These are phyloP conservation scores for Polytrichum commune DNA, from an alignment of 225 moss, liverwort and hornwort genomes.

Conservation along the genomic window DNA sequence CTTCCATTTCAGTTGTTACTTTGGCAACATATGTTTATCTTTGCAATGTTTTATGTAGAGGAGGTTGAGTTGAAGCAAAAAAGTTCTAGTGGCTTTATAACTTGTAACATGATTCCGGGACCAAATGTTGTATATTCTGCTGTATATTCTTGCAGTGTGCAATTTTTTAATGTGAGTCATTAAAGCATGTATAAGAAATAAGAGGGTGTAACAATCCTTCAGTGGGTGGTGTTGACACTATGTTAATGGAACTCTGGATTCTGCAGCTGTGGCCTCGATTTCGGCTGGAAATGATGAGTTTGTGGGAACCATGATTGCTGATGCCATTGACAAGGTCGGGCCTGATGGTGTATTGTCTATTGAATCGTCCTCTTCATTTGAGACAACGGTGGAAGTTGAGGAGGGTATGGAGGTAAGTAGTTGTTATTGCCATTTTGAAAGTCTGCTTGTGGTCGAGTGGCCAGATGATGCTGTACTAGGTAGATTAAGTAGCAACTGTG, in stretches of 20 bases:
- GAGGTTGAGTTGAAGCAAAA: too few relatives aligned
- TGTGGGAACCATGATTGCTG: constrained; percentile 86
- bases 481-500: background rate
- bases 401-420: constrained; percentile 95
- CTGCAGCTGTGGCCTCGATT: constrained; percentile 84
- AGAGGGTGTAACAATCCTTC: too few relatives aligned
- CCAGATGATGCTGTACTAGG: too few relatives aligned
- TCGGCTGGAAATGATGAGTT: constrained; percentile 93
- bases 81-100: too few relatives aligned
- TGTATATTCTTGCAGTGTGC: too few relatives aligned
- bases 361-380: constrained; percentile 93
- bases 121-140: too few relatives aligned
- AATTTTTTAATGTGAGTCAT: too few relatives aligned
- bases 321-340: constrained; percentile 96
- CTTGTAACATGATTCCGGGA: too few relatives aligned
- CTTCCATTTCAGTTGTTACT: background rate
- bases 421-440: background rate
- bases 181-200: too few relatives aligned
- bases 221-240: background rate
- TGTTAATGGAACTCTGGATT: background rate
- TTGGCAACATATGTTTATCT: too few relatives aligned
- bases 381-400: constrained; percentile 90
- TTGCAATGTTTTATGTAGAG: too few relatives aligned
- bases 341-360: constrained; percentile 94
- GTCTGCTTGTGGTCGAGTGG: too few relatives aligned